Base-by-base conservation (phyloP, 2,329 filamentous ascomycete species). In the Neobulgaria alba region DNA sequence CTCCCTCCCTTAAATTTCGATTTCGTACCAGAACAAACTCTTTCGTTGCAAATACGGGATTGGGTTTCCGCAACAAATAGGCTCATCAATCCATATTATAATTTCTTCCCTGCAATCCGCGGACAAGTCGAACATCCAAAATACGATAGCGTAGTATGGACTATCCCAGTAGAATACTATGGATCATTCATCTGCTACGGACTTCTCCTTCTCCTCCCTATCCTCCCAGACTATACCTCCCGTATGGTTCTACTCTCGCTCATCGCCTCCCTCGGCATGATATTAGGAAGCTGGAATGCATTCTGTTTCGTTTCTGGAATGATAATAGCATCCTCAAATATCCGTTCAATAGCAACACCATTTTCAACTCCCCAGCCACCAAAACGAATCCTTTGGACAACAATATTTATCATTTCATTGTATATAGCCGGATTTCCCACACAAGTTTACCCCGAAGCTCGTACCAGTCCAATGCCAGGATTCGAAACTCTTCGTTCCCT, bases 111-210 rank as follows among this genome's bases (percentile, higher is more conserved):
- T 61, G 71, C 73, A 33, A 66, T 66, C 4, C 23, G 23, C 7
- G 23, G 23, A 26, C 12, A 7, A 12, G 23, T 26, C 23, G 12
- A 8, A 12, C 33, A 16, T 5, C 69, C 73, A 38, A 61, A 61
- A 10, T 75, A 76, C 60, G 77, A 79, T 50, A 7, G 7, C 23
- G 23, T 26, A 46, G 77, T 79, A 72, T 51, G 54, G 52, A 51
- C 51, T 0, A 81, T 82, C 38, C 75, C 78, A 0, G 62, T 77
- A n/a, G 78, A 82, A 53, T 72, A 79, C 60, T 64, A 68, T 49
- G 79, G 80, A 9, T 84, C 79, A 2, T 67, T 85, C 38, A 63
- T 78, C 48, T 61, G 80, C 23, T 55, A 55, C 26, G 33, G 40
- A 10, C 20, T 54, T 3, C 35, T 55, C 9, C 32, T 55, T 8